Percentiles rank a stretch among this genome's conserved stretches.
Evolutionary conservation across 2,329 filamentous ascomycete genomes (phyloP).

Genomic region (Diplodia scrobiculata): DNA sequence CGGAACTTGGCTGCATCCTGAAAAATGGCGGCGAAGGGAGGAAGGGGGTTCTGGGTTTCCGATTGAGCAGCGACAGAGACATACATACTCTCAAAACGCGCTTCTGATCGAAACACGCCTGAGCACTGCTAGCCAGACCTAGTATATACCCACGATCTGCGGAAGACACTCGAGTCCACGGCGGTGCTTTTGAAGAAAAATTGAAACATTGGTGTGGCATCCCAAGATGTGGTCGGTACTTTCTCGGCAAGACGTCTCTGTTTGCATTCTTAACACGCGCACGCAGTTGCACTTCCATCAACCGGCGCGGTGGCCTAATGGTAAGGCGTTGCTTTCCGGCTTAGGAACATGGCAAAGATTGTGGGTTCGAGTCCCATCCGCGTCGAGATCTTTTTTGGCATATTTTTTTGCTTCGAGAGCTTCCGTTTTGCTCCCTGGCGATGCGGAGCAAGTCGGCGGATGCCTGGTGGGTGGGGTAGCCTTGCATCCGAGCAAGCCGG

Average conservation of each 20-base stretch:
- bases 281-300: not conserved
- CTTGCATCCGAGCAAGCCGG: not conserved
- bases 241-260: not conserved
- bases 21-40: too few species aligned
- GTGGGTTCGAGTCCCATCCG: constrained; percentile 30
- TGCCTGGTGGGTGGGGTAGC: constrained; percentile 13
- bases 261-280: not conserved
- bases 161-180: too few species aligned
- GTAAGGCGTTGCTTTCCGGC: constrained; percentile 34
- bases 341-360: constrained; percentile 27
- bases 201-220: too few species aligned
- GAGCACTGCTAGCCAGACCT: too few species aligned
- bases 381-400: constrained; percentile 6
- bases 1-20: too few species aligned
- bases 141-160: too few species aligned
- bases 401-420: not conserved
- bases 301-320: constrained; percentile 40
- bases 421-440: not conserved
- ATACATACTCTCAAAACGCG: too few species aligned
- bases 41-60: too few species aligned
- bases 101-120: too few species aligned
- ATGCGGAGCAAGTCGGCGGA: not conserved
- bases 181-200: too few species aligned
- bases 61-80: too few species aligned
- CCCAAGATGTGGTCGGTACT: not conserved